A percentile compares a stretch with the other conserved stretches of the same genome.
These are phyloP conservation scores for Scutellaria barbata DNA, from an alignment of 257 asterid species.

Conservation along the genomic window DNA sequence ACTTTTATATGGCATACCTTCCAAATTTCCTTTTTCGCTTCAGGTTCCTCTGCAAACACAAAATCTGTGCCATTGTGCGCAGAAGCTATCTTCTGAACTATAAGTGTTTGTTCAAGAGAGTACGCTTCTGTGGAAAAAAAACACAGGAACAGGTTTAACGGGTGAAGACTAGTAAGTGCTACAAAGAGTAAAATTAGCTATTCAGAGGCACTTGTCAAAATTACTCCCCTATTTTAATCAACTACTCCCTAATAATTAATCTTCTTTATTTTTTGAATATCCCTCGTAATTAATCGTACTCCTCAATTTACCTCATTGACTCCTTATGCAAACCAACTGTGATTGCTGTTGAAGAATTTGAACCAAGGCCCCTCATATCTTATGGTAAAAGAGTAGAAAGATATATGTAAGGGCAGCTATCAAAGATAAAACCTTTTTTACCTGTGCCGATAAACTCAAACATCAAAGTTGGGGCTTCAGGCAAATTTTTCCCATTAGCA, in stretches of 20 bases:
- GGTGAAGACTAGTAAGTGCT: slow-evolving; percentile 10
- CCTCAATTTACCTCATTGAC: no score
- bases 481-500: slow-evolving; percentile 86
- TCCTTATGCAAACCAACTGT: no score
- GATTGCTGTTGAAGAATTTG: no score
- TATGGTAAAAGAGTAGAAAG: background rate
- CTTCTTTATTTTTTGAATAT: no score
- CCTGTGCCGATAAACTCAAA: slow-evolving; percentile 98
- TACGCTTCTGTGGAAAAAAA: slow-evolving; percentile 68
- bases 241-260: no score
- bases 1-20: slow-evolving; percentile 53
- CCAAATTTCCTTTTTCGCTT: slow-evolving; percentile 94
- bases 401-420: background rate
- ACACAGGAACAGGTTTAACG: slow-evolving; percentile 13
- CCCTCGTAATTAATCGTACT: no score
- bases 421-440: slow-evolving; percentile 37
- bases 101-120: slow-evolving; percentile 83
- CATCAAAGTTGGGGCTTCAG: slow-evolving; percentile 97
- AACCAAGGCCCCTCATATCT: background rate
- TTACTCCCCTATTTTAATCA: no score
- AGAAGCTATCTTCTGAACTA: slow-evolving; percentile 89
- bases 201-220: background rate
- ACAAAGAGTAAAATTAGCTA: slow-evolving; percentile 6
- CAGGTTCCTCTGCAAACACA: slow-evolving; percentile 87
- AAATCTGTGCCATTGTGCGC: slow-evolving; percentile 89